Conservation (phyloP, 345 rosid species). For the Viola odorata region DNA sequence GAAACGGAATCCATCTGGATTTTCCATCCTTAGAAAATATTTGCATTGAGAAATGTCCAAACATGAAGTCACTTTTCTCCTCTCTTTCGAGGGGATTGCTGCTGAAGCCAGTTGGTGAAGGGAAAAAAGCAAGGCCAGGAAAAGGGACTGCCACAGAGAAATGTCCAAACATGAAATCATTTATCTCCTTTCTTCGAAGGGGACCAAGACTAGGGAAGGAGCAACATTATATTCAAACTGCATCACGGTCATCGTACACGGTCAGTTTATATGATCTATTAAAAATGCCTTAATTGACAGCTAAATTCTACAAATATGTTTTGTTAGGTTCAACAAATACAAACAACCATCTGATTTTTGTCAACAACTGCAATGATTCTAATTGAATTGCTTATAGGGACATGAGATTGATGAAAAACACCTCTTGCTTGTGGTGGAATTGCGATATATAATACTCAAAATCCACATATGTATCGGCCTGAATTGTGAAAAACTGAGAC, state of each 20-base stretch:
- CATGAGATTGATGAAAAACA: too few relatives aligned
- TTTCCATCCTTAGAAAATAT: conserved; percentile 4
- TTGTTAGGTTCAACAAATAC: neutral
- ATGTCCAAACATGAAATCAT: too few relatives aligned
- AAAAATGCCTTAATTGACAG: too few relatives aligned
- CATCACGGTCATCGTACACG: neutral
- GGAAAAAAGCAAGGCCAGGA: neutral
- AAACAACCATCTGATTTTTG: neutral
- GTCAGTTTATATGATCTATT: conserved; percentile 8
- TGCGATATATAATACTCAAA: too few relatives aligned
- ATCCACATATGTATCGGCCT: too few relatives aligned
- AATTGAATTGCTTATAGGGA: too few relatives aligned
- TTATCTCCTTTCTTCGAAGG: too few relatives aligned
- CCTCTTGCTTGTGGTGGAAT: too few relatives aligned
- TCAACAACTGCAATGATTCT: too few relatives aligned
- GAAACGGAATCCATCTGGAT: neutral
- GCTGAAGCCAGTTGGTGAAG: neutral
- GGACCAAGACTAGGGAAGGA: too few relatives aligned
- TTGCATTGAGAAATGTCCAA: neutral
- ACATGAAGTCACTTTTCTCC: neutral
- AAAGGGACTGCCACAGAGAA: neutral
- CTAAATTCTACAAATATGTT: neutral
- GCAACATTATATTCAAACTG: neutral
- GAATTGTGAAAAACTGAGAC: neutral
- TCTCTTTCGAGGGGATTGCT: neutral